Percentiles rank a stretch among this genome's conserved stretches.
These are phyloP conservation scores for Agroathelia rolfsii DNA, from an alignment of 1,284 basidiomycete genomes.

Conservation along the genomic window DNA sequence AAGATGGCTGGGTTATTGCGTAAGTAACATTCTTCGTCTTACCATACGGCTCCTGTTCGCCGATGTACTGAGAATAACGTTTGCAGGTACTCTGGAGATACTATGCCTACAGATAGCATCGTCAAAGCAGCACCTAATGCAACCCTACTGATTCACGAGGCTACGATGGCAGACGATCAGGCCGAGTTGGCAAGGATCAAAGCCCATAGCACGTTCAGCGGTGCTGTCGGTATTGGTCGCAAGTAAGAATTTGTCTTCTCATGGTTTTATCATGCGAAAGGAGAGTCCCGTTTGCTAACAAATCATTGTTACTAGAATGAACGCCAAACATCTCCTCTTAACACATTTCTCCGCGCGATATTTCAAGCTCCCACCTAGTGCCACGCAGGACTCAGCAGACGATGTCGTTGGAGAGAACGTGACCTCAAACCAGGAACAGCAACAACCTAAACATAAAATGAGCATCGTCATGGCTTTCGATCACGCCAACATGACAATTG, in stretches of 20 bases:
- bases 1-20: slow-evolving; percentile 76
- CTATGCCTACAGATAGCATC: slow-evolving; percentile 66
- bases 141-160: slow-evolving; percentile 88
- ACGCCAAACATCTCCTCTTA: slow-evolving; percentile 72
- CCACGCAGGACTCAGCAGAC: slow-evolving; percentile 8
- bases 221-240: slow-evolving; percentile 73
- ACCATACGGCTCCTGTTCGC: slow-evolving; percentile 10
- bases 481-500: slow-evolving; percentile 60
- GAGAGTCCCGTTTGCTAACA: slow-evolving; percentile 1
- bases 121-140: slow-evolving; percentile 58
- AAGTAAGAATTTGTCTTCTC: slow-evolving; percentile 31
- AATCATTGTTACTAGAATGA: slow-evolving; percentile 49
- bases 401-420: slow-evolving; percentile 6
- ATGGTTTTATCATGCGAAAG: slow-evolving; percentile 2
- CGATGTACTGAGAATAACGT: slow-evolving; percentile 4
- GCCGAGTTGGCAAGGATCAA: slow-evolving; percentile 66
- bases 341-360: slow-evolving; percentile 96
- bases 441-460: slow-evolving; percentile 23
- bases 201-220: slow-evolving; percentile 83
- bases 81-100: slow-evolving; percentile 78
- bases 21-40: slow-evolving; percentile 28
- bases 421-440: slow-evolving; percentile 9
- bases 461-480: slow-evolving; percentile 84
- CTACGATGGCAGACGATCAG: slow-evolving; percentile 78
- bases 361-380: slow-evolving; percentile 65